A percentile compares a stretch with the other conserved stretches of the same genome.
Evolutionary conservation across 805 yeast species (phyloP).

Genomic region (Metschnikowia kunwiensis): DNA sequence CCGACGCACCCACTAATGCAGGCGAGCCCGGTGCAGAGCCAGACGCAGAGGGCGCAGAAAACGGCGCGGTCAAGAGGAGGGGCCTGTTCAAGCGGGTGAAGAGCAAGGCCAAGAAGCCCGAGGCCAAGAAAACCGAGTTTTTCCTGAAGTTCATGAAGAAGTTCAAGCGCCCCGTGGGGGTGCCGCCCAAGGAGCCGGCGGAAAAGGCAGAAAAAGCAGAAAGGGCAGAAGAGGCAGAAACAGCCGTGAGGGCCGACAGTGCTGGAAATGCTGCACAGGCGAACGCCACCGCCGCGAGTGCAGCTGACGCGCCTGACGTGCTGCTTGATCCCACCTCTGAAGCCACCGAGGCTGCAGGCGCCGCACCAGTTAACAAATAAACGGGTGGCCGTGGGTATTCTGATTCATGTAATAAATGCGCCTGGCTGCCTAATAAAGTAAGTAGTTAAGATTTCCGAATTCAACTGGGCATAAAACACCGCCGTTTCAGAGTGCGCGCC

Average conservation of each 20-base stretch:
- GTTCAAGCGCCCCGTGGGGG: constrained; percentile 30
- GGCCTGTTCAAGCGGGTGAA: constrained; percentile 9
- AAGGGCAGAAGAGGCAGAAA: background rate
- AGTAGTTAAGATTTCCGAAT: too few relatives aligned
- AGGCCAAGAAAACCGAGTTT: constrained; percentile 34
- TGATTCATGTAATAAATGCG: constrained; percentile 1
- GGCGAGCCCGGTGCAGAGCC: constrained; percentile 6
- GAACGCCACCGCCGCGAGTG: background rate
- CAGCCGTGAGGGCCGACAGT: too few relatives aligned
- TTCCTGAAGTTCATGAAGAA: constrained; percentile 36
- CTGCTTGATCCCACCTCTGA: constrained; percentile 12
- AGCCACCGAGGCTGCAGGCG: constrained; percentile 1
- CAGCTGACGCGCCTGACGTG: constrained; percentile 3
- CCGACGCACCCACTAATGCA: constrained; percentile 1
- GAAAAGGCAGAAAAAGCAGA: background rate
- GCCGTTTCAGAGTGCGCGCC: too few relatives aligned
- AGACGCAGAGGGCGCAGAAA: constrained; percentile 4
- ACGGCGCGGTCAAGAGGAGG: constrained; percentile 9
- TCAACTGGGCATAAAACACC: too few relatives aligned
- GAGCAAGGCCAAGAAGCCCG: constrained; percentile 21
- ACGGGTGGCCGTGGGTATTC: background rate
- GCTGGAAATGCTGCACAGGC: too few relatives aligned
- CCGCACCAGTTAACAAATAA: constrained; percentile 6
- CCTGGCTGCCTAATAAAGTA: constrained; percentile 7
- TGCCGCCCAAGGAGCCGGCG: background rate